Percentiles rank a stretch among this genome's conserved stretches.
Evolutionary conservation across 371 early-diverging fungal species (phyloP).

Genomic region (Dinochytrium kinnereticum): DNA sequence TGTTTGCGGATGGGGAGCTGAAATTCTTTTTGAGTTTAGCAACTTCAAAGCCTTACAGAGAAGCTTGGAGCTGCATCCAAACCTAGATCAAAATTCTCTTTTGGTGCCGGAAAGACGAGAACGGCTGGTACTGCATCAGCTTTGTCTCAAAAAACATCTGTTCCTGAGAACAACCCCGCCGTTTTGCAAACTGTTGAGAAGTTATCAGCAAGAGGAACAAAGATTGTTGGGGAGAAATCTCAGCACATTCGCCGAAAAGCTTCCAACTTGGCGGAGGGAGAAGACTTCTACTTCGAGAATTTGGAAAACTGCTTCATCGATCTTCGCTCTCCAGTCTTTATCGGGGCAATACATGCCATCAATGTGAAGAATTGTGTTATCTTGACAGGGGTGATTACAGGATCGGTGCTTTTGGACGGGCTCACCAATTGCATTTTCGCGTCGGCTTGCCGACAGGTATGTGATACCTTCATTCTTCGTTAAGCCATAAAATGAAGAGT

Average conservation of each 20-base stretch:
- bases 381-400: slow-evolving; percentile 66
- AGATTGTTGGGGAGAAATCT: not conserved
- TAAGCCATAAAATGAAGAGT: too few relatives aligned
- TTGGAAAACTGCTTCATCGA: slow-evolving; percentile 62
- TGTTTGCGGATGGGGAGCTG: not conserved
- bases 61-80: slow-evolving; percentile 47
- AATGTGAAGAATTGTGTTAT: slow-evolving; percentile 66
- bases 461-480: not conserved
- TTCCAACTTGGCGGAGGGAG: not conserved
- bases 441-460: slow-evolving; percentile 78
- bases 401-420: slow-evolving; percentile 71
- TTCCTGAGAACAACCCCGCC: not conserved
- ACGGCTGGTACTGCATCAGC: slow-evolving; percentile 9
- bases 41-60: slow-evolving; percentile 55
- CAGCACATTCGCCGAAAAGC: not conserved
- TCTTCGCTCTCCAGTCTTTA: slow-evolving; percentile 40
- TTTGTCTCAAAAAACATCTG: not conserved
- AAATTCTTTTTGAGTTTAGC: slow-evolving; percentile 38
- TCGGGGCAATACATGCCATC: slow-evolving; percentile 74
- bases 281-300: slow-evolving; percentile 61
- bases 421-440: slow-evolving; percentile 63
- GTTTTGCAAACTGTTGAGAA: not conserved
- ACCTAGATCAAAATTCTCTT: slow-evolving; percentile 21
- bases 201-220: not conserved
- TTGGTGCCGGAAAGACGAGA: slow-evolving; percentile 12